Evolutionary conservation across 2,329 filamentous ascomycete genomes (phyloP).

Genomic region (Colletotrichum sp.): DNA sequence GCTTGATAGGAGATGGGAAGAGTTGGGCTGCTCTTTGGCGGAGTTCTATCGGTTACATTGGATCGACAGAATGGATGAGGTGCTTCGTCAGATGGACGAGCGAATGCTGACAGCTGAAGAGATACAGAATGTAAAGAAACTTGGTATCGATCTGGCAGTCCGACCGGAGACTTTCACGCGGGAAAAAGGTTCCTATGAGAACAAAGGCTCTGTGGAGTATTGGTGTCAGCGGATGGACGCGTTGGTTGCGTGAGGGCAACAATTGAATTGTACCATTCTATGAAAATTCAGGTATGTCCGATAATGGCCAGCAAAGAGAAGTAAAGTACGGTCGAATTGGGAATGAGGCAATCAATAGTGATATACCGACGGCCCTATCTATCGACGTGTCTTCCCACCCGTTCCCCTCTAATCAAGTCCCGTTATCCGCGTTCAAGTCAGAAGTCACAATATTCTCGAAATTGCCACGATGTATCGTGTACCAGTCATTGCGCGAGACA

Average conservation of each 20-base stretch:
- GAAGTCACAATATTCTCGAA: background rate
- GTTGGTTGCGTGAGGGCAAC: background rate
- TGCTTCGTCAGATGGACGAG: background rate
- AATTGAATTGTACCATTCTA: fast-evolving
- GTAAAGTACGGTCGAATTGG: background rate
- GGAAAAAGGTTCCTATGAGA: background rate
- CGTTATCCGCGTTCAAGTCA: too few relatives aligned
- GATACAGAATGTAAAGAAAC: fast-evolving
- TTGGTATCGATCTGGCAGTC: background rate
- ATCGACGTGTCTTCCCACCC: too few relatives aligned
- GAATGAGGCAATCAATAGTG: background rate
- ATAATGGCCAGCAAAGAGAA: fast-evolving
- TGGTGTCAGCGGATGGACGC: background rate
- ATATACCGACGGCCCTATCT: too few relatives aligned
- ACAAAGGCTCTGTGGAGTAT: background rate
- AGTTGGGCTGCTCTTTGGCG: background rate
- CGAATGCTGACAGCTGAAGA: background rate
- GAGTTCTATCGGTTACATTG: background rate
- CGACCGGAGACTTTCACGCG: background rate
- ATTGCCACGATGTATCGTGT: fast-evolving
- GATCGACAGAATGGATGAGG: background rate
- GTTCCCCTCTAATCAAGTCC: too few relatives aligned
- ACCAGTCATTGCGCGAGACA: too few relatives aligned
- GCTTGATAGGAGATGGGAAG: background rate
- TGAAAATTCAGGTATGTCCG: fast-evolving